Conservation (phyloP, 331 rosid genomes). For the Quercus phellos region DNA sequence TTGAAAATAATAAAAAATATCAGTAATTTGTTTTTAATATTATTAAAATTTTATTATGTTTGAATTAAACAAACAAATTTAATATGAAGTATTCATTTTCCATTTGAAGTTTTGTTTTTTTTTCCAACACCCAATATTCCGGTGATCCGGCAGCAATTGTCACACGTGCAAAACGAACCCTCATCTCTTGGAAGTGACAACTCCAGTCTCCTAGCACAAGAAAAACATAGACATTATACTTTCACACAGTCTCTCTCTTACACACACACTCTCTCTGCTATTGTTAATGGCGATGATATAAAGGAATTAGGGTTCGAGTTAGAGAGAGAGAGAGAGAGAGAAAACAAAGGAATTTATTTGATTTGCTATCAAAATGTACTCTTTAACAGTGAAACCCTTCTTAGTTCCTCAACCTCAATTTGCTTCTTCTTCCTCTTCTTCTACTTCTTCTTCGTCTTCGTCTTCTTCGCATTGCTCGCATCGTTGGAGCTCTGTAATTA, state of each 20-base stretch:
- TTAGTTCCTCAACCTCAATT: conserved; percentile 31
- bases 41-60: too few relatives aligned
- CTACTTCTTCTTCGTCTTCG: conserved; percentile 23
- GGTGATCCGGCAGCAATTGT: neutral
- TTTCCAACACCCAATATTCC: neutral
- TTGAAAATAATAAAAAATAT: too few relatives aligned
- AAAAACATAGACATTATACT: neutral
- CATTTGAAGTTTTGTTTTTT: too few relatives aligned
- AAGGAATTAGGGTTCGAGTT: neutral
- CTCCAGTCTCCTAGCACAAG: neutral
- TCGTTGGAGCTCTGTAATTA: conserved; percentile 38
- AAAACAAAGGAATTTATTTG: neutral
- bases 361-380: conserved; percentile 43
- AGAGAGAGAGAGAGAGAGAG: neutral
- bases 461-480: conserved; percentile 16
- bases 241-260: neutral
- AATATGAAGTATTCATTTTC: too few relatives aligned
- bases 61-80: too few relatives aligned
- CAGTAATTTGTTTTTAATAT: too few relatives aligned
- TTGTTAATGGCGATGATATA: neutral
- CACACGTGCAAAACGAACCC: neutral
- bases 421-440: conserved; percentile 1
- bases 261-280: neutral
- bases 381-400: conserved; percentile 52
- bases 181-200: neutral